Evolutionary conservation across 768 basidiomycete genomes (phyloP), one percentile per base, ranked within the genome.

Genomic region (Tephrocybe sp.): DNA sequence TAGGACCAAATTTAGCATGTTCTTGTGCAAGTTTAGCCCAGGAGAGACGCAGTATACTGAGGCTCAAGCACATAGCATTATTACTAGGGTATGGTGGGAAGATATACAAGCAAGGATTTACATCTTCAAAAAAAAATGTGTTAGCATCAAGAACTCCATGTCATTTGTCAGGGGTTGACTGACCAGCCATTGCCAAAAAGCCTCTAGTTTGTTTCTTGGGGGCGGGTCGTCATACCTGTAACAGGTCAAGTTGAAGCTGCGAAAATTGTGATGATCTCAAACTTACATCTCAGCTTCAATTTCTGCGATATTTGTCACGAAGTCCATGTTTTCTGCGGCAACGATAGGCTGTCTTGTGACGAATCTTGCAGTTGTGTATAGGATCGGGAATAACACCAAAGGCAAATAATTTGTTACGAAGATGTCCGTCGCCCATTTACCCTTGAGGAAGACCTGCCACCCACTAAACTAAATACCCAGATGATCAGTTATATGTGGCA

Each of bases 321-420:
- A 94, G 70, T 97, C 95, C 90, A 98, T 94, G 30, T 95, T 83
- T 18, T 76, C 62, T 0, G 84, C 56, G 28, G 69, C 63, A 38
- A 84, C 71, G 23, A 73, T 57, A 17, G 73, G 72, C 37, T 71
- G 69, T 61, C 75, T 78, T 50, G 74, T 80, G 64, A 73, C 77
- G 34, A 86, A 54, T 61, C 80, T 81, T 53, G 84, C 79, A 15
- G 68, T 75, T 32, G 76, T 7, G 67, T 89, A 96, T 32, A 96
- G 63, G 44, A 93, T 46, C 17, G 91, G 90, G 82, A 93, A 92
- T 26, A 85, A 47, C n/a, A 63, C 56, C 4, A 84, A 65, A 18
- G 87, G 89, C 38, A 93, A 64, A 67, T 95, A 97, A 65, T 83
- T 91, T 20, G 92, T 93, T 48, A 95, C 76, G 59, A 96, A 95